A percentile compares a stretch with the other conserved stretches of the same genome.
phyloP scores from a whole-genome alignment of 116 monocot species.

The Trichopus zeylanicus region DNA sequence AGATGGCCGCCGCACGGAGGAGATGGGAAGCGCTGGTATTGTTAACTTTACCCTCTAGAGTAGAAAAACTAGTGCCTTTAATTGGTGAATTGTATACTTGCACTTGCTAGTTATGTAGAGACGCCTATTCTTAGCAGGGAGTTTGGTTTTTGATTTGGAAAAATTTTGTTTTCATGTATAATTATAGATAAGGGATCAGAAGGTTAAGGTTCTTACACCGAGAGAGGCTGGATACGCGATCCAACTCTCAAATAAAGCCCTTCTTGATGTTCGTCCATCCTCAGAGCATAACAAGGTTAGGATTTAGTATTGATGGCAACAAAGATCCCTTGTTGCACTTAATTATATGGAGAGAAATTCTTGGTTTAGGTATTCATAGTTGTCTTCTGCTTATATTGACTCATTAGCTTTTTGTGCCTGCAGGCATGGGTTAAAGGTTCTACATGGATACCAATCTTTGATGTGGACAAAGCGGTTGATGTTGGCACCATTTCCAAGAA shows the following conservation, averaged over 20 bases:
- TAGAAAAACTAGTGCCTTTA: neutral
- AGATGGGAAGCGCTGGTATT: slow-evolving; percentile 88
- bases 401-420: neutral
- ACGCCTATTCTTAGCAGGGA: no score
- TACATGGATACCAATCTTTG: slow-evolving; percentile 93
- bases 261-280: slow-evolving; percentile 93
- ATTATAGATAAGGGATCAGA: slow-evolving; percentile 81
- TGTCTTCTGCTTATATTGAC: neutral
- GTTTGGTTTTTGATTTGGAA: neutral
- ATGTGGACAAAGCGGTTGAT: slow-evolving; percentile 40
- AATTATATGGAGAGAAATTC: neutral
- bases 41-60: neutral
- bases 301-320: neutral
- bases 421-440: slow-evolving; percentile 95
- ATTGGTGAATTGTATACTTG: neutral
- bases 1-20: slow-evolving; percentile 80
- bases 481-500: slow-evolving; percentile 48
- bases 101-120: neutral
- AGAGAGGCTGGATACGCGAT: slow-evolving; percentile 97
- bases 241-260: slow-evolving; percentile 67
- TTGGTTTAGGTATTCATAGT: neutral
- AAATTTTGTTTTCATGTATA: neutral
- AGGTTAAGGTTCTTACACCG: slow-evolving; percentile 77
- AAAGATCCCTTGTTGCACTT: neutral
- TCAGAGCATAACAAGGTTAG: slow-evolving; percentile 68